phyloP scores from a whole-genome alignment of 441 rosid species.

The Pelargonium cotyledonis region DNA sequence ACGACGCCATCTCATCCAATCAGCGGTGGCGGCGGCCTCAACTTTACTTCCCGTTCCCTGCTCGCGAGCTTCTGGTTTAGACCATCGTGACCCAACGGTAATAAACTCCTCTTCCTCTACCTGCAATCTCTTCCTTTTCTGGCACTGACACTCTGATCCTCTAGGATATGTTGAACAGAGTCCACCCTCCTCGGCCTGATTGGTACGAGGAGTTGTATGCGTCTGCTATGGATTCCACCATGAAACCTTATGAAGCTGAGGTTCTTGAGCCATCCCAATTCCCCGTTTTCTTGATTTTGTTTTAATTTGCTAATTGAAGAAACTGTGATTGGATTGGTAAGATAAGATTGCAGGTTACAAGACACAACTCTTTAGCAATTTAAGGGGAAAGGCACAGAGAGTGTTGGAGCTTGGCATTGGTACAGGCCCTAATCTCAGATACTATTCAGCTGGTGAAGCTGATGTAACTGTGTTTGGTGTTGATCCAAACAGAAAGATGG shows the following conservation, averaged over 20 bases:
- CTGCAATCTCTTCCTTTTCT: background rate
- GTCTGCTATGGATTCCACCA: constrained; percentile 32
- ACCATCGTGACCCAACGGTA: constrained; percentile 33
- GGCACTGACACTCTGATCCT: background rate
- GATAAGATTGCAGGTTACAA: constrained; percentile 61
- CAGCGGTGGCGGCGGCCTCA: constrained; percentile 30
- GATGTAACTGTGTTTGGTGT: constrained; percentile 56
- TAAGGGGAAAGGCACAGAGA: constrained; percentile 56
- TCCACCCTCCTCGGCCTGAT: constrained; percentile 69
- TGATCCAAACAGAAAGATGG: constrained; percentile 77
- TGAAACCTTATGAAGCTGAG: constrained; percentile 67
- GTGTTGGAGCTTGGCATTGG: constrained; percentile 87
- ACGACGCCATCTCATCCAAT: constrained; percentile 41
- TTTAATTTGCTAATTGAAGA: background rate
- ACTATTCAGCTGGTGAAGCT: constrained; percentile 37
- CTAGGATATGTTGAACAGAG: constrained; percentile 41
- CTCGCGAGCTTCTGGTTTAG: constrained; percentile 29
- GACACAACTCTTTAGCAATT: constrained; percentile 43
- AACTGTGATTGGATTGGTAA: constrained; percentile 1
- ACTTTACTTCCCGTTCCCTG: constrained; percentile 30
- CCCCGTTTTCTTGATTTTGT: constrained; percentile 2
- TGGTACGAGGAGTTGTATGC: constrained; percentile 84
- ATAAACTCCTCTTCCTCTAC: constrained; percentile 5
- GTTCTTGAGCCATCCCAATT: constrained; percentile 23
- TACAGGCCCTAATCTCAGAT: constrained; percentile 77